These are phyloP conservation scores for Biscogniauxia sp. DNA, from an alignment of 2,329 filamentous ascomycete genomes.

Conservation along the genomic window DNA sequence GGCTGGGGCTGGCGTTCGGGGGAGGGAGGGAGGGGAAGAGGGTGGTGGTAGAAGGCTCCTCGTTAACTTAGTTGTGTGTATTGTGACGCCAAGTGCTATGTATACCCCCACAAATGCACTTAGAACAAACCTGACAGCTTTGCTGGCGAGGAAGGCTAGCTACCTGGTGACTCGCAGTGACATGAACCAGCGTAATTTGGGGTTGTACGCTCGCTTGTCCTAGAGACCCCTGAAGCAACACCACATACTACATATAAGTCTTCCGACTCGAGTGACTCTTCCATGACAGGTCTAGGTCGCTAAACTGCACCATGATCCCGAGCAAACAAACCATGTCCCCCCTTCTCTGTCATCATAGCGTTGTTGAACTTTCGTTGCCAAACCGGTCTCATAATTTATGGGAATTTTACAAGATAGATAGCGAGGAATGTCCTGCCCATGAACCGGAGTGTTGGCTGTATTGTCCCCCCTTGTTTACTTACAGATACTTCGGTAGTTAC, in stretches of 20 bases:
- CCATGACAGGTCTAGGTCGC: background rate
- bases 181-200: background rate
- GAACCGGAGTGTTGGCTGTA: background rate
- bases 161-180: background rate
- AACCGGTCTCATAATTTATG: background rate
- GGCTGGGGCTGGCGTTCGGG: slow-evolving; percentile 1
- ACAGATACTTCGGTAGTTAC: background rate
- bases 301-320: background rate
- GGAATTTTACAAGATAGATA: background rate
- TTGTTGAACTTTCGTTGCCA: background rate
- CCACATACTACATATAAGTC: background rate
- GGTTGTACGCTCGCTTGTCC: background rate
- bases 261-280: background rate
- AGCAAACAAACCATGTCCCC: background rate
- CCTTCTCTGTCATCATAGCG: background rate
- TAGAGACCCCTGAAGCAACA: background rate
- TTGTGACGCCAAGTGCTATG: background rate
- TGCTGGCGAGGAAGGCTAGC: background rate
- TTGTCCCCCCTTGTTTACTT: background rate
- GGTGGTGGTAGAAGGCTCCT: background rate
- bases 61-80: background rate
- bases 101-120: background rate
- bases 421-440: background rate
- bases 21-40: background rate
- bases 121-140: background rate